phyloP scores from a whole-genome alignment of 2,329 filamentous ascomycete genomes.

The Fusarium sp. region DNA sequence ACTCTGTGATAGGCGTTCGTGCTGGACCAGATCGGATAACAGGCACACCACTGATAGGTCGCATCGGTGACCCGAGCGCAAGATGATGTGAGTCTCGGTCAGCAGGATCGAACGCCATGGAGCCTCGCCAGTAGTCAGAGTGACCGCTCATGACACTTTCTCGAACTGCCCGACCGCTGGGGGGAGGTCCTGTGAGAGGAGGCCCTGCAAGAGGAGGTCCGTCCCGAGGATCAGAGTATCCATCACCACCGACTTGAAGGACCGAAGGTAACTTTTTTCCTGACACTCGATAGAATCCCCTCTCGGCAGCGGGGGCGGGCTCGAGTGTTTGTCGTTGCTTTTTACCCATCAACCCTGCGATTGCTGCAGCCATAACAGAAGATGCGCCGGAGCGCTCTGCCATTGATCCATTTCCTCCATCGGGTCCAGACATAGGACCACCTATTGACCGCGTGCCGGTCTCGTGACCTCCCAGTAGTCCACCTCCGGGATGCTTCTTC shows the following conservation, averaged over 20 bases:
- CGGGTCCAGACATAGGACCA: constrained; percentile 31
- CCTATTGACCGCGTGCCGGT: constrained; percentile 46
- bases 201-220: constrained; percentile 1
- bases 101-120: constrained; percentile 60
- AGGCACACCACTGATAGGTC: constrained; percentile 71
- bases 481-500: constrained; percentile 62
- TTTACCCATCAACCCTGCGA: constrained; percentile 62
- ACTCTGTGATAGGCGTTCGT: constrained; percentile 70
- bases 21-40: constrained; percentile 75
- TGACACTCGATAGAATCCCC: constrained; percentile 74
- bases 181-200: constrained; percentile 25
- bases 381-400: constrained; percentile 58
- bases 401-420: constrained; percentile 55
- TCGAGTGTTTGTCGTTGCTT: constrained; percentile 47
- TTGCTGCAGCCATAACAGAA: constrained; percentile 61
- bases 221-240: constrained; percentile 64
- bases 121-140: constrained; percentile 68
- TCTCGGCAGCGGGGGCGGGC: constrained; percentile 61
- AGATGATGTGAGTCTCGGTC: constrained; percentile 57
- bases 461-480: constrained; percentile 60
- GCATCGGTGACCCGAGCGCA: constrained; percentile 70
- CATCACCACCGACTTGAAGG: constrained; percentile 72
- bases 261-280: constrained; percentile 75
- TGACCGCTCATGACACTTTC: constrained; percentile 62
- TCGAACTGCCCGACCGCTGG: constrained; percentile 45